phyloP scores from a whole-genome alignment of 2,329 filamentous ascomycete species.

The Colletotrichum viniferum region DNA sequence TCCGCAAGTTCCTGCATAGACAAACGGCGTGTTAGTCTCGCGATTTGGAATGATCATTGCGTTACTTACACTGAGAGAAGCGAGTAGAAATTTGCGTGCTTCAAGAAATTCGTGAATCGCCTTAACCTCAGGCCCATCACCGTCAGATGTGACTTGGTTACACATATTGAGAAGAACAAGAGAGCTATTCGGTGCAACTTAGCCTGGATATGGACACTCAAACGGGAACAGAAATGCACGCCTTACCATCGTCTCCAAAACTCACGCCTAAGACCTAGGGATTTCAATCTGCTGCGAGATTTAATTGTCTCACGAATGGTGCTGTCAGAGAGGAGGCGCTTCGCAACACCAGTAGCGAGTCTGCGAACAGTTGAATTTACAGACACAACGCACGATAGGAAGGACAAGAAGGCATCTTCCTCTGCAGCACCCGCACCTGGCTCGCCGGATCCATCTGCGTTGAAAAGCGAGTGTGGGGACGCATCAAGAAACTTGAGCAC shows the following conservation, averaged over 20 bases:
- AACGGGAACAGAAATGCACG: neutral
- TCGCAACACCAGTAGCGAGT: slow-evolving; percentile 52
- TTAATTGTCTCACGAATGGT: slow-evolving; percentile 39
- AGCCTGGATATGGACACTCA: neutral
- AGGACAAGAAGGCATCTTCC: slow-evolving; percentile 53
- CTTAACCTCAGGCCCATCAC: slow-evolving; percentile 46
- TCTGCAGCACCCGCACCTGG: neutral
- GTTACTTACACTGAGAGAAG: slow-evolving; percentile 49
- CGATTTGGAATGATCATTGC: neutral
- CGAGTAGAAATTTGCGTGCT: slow-evolving; percentile 57
- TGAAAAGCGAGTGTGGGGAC: slow-evolving; percentile 51
- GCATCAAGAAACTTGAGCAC: slow-evolving; percentile 63
- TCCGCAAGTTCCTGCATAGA: slow-evolving; percentile 55
- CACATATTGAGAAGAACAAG: slow-evolving; percentile 50
- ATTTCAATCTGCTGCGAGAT: slow-evolving; percentile 38
- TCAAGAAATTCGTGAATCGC: slow-evolving; percentile 61
- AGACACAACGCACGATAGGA: slow-evolving; percentile 59
- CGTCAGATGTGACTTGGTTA: slow-evolving; percentile 48
- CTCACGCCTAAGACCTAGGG: slow-evolving; percentile 42
- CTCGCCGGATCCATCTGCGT: slow-evolving; percentile 26
- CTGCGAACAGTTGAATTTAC: slow-evolving; percentile 53
- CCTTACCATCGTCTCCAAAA: slow-evolving; percentile 59
- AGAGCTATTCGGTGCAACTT: slow-evolving; percentile 40
- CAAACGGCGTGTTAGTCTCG: neutral
- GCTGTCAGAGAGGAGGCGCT: slow-evolving; percentile 49